These are phyloP conservation scores for Starmerella sirachaensis DNA, from an alignment of 805 yeast species.

Conservation along the genomic window DNA sequence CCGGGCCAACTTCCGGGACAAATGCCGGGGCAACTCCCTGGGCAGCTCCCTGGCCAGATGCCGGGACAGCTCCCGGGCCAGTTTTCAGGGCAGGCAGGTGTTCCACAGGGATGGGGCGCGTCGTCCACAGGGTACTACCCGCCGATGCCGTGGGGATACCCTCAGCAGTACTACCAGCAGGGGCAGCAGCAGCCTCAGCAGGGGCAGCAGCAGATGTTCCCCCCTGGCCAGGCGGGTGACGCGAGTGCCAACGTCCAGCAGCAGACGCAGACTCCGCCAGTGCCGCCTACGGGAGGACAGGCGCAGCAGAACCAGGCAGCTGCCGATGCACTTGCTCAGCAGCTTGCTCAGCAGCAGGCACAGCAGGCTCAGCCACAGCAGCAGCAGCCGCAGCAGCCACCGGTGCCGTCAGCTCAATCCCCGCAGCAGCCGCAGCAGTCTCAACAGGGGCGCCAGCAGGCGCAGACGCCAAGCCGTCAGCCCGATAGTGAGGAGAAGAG, in stretches of 20 bases:
- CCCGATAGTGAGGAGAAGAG: background rate
- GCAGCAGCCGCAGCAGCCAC: conserved; percentile 1
- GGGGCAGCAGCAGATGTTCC: too few relatives aligned
- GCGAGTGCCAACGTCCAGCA: too few relatives aligned
- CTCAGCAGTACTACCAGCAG: conserved; percentile 1
- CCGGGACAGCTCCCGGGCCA: background rate
- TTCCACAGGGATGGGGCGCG: too few relatives aligned
- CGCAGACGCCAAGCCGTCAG: background rate
- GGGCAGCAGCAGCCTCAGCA: conserved; percentile 1
- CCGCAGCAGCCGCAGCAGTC: background rate
- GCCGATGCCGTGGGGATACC: conserved; percentile 1
- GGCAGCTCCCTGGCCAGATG: conserved; percentile 4
- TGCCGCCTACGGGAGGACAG: too few relatives aligned
- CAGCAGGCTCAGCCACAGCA: conserved; percentile 3
- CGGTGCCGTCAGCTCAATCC: background rate
- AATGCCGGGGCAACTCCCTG: background rate
- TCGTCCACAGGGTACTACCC: too few relatives aligned
- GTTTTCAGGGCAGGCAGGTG: too few relatives aligned
- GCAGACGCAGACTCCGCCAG: too few relatives aligned
- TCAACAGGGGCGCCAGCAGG: conserved; percentile 1
- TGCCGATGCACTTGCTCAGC: too few relatives aligned
- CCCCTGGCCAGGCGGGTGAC: too few relatives aligned
- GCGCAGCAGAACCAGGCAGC: too few relatives aligned
- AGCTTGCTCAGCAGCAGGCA: background rate
- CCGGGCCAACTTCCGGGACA: conserved; percentile 1